phyloP scores from a whole-genome alignment of 1,284 basidiomycete genomes.

The Marasmius oreades region DNA sequence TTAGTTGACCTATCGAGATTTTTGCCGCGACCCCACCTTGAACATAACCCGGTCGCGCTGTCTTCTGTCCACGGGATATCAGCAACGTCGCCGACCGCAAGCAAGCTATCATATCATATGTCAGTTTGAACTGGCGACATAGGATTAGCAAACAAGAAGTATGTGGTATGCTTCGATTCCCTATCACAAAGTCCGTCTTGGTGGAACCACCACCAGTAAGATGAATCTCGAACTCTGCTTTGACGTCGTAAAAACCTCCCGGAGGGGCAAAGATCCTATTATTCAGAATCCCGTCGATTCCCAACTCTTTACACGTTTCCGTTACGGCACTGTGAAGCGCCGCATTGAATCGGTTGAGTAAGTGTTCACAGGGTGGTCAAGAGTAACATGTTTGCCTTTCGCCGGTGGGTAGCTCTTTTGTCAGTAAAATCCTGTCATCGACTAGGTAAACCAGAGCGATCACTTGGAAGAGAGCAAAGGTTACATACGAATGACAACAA shows the following conservation, averaged over 20 bases:
- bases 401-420: conserved; percentile 31
- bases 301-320: conserved; percentile 30
- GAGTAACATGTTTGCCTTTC: conserved; percentile 34
- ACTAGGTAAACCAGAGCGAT: too few species aligned
- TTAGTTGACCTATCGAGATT: conserved; percentile 24
- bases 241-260: conserved; percentile 26
- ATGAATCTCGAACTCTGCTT: conserved; percentile 25
- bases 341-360: conserved; percentile 38
- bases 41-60: conserved; percentile 26
- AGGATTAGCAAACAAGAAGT: too few species aligned
- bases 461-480: neutral
- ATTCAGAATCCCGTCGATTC: conserved; percentile 32
- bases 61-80: conserved; percentile 39
- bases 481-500: conserved; percentile 19
- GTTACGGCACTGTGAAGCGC: conserved; percentile 31
- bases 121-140: too few species aligned
- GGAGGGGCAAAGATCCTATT: conserved; percentile 33
- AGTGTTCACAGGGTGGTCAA: conserved; percentile 40
- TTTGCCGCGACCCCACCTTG: conserved; percentile 23
- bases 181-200: conserved; percentile 31
- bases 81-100: conserved; percentile 44
- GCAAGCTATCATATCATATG: conserved; percentile 34
- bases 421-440: too few species aligned
- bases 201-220: conserved; percentile 26
- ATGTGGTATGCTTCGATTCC: too few species aligned